A percentile compares a stretch with the other conserved stretches of the same genome.
These are phyloP conservation scores for Aureobasidium melanogenum DNA, from an alignment of 2,329 filamentous ascomycete species.

Conservation along the genomic window DNA sequence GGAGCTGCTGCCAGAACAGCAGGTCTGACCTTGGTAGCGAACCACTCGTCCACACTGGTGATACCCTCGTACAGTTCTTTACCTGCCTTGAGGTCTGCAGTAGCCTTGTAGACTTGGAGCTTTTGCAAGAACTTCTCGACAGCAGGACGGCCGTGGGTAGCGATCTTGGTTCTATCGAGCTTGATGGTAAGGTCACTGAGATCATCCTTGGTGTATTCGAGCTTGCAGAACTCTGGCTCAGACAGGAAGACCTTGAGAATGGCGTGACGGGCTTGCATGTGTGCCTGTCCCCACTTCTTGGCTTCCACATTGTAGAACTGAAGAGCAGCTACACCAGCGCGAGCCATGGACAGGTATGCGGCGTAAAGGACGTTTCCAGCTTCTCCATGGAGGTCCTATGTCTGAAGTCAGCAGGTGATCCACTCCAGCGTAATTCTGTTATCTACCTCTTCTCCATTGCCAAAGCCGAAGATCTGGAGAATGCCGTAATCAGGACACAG, in stretches of 20 bases:
- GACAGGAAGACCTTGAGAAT: slow-evolving; percentile 79
- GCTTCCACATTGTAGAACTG: slow-evolving; percentile 93
- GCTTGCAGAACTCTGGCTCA: slow-evolving; percentile 75
- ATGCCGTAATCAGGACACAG: slow-evolving; percentile 82
- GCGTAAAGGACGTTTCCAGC: slow-evolving; percentile 83
- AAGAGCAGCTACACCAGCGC: slow-evolving; percentile 77
- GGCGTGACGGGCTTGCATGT: slow-evolving; percentile 79
- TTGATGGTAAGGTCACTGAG: slow-evolving; percentile 74
- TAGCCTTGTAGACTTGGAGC: slow-evolving; percentile 85
- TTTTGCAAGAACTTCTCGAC: slow-evolving; percentile 85
- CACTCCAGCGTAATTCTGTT: too few species aligned
- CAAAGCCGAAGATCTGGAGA: slow-evolving; percentile 85
- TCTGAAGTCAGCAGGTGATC: background rate
- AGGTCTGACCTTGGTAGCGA: slow-evolving; percentile 68
- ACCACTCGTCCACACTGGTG: slow-evolving; percentile 78
- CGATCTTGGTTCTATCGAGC: slow-evolving; percentile 78
- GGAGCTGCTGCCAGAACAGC: slow-evolving; percentile 69
- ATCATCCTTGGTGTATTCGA: slow-evolving; percentile 57
- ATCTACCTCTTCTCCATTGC: slow-evolving; percentile 52
- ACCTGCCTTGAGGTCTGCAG: slow-evolving; percentile 72
- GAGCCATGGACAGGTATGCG: slow-evolving; percentile 86
- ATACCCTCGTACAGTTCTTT: slow-evolving; percentile 73
- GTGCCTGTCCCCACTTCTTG: slow-evolving; percentile 61
- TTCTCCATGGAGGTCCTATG: slow-evolving; percentile 56
- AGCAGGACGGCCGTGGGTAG: slow-evolving; percentile 70